phyloP scores from a whole-genome alignment of 768 basidiomycete genomes.

The Mycena galopus region DNA sequence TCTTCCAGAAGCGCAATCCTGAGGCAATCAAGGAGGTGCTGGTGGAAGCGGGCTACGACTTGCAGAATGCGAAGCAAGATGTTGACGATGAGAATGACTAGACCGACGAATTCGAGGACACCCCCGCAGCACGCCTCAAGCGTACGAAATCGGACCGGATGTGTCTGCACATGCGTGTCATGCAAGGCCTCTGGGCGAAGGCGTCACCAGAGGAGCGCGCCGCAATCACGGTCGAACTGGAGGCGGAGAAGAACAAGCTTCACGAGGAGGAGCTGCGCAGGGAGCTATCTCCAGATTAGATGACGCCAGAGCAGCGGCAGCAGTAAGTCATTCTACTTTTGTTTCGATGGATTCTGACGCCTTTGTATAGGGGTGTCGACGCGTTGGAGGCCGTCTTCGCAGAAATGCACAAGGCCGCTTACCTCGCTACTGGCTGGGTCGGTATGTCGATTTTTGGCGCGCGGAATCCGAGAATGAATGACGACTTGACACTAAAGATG shows the following conservation, averaged over 20 bases:
- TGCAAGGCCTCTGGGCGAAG: not conserved
- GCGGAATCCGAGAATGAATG: conserved; percentile 9
- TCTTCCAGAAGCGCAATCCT: not conserved
- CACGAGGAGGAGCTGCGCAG: not conserved
- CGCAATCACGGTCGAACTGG: not conserved
- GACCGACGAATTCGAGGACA: not conserved
- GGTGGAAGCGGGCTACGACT: not conserved
- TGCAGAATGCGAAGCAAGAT: not conserved
- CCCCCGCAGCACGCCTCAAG: not conserved
- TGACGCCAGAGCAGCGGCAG: not conserved
- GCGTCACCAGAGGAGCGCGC: not conserved
- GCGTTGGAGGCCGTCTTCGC: not conserved
- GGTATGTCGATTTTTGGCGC: conserved; percentile 2
- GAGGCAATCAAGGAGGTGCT: not conserved
- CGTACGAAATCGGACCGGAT: not conserved
- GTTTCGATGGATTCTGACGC: not conserved
- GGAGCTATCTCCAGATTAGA: not conserved
- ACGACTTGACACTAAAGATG: conserved; percentile 13
- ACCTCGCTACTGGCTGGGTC: not conserved
- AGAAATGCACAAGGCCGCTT: not conserved
- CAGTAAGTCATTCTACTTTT: not conserved
- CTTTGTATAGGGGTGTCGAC: not conserved
- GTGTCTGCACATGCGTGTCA: not conserved
- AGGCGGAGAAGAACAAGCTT: not conserved
- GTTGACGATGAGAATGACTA: not conserved